Base-by-base conservation (phyloP, 306 rosid species). In the Malus sieversii region DNA sequence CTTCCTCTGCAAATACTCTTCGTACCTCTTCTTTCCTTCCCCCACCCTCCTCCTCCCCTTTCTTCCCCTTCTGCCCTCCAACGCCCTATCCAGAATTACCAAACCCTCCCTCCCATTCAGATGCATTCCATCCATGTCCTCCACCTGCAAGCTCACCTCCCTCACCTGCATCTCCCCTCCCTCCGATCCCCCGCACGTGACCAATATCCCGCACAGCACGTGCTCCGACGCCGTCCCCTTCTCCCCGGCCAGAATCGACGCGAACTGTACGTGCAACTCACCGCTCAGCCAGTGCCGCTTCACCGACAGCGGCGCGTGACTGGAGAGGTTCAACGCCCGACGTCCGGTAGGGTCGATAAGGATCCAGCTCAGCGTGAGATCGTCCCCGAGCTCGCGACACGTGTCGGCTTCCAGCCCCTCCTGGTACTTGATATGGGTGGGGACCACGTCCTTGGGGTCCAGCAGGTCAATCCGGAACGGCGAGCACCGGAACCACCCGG, bases 211-310 rank as follows among this genome's bases (percentile, higher is more conserved):
- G 40, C 88, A 86, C 87, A 81, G 78, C 46, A 78, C 88, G 30
- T 45, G 68, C 85, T 89, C 98, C 78, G 80, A 27, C 42, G 95
- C 83, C 0, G 87, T 20, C 6, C 96, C 93, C n/a, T 20, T 83
- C 9, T 83, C 87, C 0, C 92, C 97, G 2, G 32, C 44, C 0
- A 91, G 20, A 18, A 90, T 82, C n/a, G 90, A 45, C 2, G 82
- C 77, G 68, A 91, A 93, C 59, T 83, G 55, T 80, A 68, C 88
- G 42, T 84, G 83, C 60, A 89, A 86, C 75, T 90, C 96, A 10
- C 98, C 90, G 77, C 84, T 93, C 75, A 93, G 69, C 95, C 91
- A 89, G 87, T 93, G 95, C 29, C 87, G 79, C 73, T 79, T 72
- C 70, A 91, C 88, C 15, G 83, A 75, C 32, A 91, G 92, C 69